These are phyloP conservation scores for Tricholoma hemisulphureum DNA, from an alignment of 768 basidiomycete species.

Conservation along the genomic window DNA sequence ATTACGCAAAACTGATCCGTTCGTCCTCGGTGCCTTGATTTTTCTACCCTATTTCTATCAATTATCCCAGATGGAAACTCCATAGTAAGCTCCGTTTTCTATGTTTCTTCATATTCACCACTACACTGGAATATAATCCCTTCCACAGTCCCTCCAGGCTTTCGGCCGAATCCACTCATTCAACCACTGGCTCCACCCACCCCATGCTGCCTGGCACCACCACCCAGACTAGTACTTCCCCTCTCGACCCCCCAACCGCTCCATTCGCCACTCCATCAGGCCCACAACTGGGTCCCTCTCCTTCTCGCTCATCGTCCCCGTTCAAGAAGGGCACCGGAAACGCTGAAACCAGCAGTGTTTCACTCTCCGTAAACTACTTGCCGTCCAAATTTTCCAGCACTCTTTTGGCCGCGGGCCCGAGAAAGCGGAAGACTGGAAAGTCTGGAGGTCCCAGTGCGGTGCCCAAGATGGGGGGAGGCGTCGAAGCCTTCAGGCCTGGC, in stretches of 20 bases:
- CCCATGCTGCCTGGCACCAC: slow-evolving; percentile 17
- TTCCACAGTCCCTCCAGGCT: slow-evolving; percentile 15
- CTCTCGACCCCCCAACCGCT: slow-evolving; percentile 18
- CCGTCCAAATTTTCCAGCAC: slow-evolving; percentile 65
- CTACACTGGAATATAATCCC: neutral
- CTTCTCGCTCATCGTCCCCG: slow-evolving; percentile 6
- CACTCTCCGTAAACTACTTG: slow-evolving; percentile 65
- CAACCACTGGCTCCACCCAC: slow-evolving; percentile 18
- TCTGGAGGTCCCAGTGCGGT: slow-evolving; percentile 30
- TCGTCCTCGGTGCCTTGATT: neutral
- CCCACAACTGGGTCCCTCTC: neutral
- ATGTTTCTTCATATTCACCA: neutral
- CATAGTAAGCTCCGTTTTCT: neutral
- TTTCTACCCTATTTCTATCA: neutral
- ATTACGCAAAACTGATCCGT: neutral
- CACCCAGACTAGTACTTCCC: no score
- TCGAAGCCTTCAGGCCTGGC: slow-evolving; percentile 60
- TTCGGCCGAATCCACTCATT: slow-evolving; percentile 21
- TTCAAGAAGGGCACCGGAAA: slow-evolving; percentile 1
- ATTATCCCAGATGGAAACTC: neutral
- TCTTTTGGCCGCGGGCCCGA: slow-evolving; percentile 41
- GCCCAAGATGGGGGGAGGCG: slow-evolving; percentile 67
- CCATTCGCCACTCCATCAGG: slow-evolving; percentile 11
- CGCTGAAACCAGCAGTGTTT: slow-evolving; percentile 21
- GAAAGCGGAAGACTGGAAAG: slow-evolving; percentile 33